A percentile compares a stretch with the other conserved stretches of the same genome.
Conservation (phyloP, 202 grass and related monocot species). For the Panicum virgatum region DNA sequence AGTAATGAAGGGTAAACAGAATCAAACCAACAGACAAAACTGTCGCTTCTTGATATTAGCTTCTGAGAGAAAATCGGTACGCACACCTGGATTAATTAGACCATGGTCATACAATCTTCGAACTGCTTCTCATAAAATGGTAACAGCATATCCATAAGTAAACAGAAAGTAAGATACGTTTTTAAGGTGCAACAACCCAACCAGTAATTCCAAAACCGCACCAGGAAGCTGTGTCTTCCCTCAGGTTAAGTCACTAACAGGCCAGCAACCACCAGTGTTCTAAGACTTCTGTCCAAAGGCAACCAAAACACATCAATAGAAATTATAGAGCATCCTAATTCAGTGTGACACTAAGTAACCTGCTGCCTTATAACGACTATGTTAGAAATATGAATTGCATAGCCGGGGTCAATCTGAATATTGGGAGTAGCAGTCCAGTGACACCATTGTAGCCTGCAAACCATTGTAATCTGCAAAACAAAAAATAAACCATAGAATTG, state of each 20-base stretch:
- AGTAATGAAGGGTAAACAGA: background rate
- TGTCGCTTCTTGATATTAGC: background rate
- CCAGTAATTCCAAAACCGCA: slow-evolving; percentile 28
- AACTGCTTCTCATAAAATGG: background rate
- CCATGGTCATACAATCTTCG: slow-evolving; percentile 18
- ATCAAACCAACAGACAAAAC: background rate
- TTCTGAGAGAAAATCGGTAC: background rate
- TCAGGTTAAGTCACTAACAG: background rate
- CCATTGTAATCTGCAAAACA: slow-evolving; percentile 32
- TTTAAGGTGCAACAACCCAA: slow-evolving; percentile 33
- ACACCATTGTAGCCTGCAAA: background rate
- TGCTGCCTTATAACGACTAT: slow-evolving; percentile 6
- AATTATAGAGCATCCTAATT: slow-evolving; percentile 28
- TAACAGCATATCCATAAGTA: background rate
- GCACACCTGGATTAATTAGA: background rate
- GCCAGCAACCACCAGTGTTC: slow-evolving; percentile 26
- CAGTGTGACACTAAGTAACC: slow-evolving; percentile 26
- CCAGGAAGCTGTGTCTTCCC: slow-evolving; percentile 33
- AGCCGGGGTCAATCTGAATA: background rate
- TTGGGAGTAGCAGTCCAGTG: slow-evolving; percentile 13
- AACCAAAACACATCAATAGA: slow-evolving; percentile 45
- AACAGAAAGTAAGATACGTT: background rate
- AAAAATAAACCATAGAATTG: slow-evolving; percentile 17
- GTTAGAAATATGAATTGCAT: slow-evolving; percentile 7
- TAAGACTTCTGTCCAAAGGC: slow-evolving; percentile 44